Evolutionary conservation across 768 basidiomycete species (phyloP).

Genomic region (Tulasnella sp.): DNA sequence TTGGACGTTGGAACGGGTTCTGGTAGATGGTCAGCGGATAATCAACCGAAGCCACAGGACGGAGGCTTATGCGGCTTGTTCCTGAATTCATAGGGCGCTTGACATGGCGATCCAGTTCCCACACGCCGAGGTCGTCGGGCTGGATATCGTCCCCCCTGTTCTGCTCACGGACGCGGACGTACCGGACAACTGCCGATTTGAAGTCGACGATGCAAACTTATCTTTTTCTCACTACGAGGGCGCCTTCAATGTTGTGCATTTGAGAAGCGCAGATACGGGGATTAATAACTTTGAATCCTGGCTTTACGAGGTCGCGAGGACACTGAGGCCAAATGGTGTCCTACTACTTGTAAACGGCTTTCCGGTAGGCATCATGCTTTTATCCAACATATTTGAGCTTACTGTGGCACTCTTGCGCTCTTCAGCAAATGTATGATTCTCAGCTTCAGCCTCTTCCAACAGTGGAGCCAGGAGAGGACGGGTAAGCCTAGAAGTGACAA

Average conservation of each 20-base stretch:
- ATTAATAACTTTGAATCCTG: conserved; percentile 26
- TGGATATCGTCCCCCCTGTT: conserved; percentile 34
- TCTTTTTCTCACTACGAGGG: conserved; percentile 28
- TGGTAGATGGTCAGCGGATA: conserved; percentile 18
- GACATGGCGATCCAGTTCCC: conserved; percentile 36
- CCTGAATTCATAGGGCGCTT: conserved; percentile 31
- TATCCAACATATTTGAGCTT: background rate
- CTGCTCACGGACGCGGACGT: background rate
- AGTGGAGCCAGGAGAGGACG: conserved; percentile 4
- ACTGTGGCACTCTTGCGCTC: background rate
- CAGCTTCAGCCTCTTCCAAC: conserved; percentile 10
- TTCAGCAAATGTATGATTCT: conserved; percentile 18
- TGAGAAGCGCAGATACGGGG: conserved; percentile 27
- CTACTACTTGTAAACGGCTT: conserved; percentile 1
- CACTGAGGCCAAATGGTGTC: conserved; percentile 8
- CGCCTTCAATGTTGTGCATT: conserved; percentile 35
- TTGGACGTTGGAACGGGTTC: conserved; percentile 31
- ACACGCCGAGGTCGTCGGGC: conserved; percentile 34
- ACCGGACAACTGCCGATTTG: conserved; percentile 24
- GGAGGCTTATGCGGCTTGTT: background rate
- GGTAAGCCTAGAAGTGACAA: background rate
- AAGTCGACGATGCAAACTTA: conserved; percentile 31
- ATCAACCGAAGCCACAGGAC: background rate
- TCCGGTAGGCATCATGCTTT: background rate
- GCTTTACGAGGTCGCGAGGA: conserved; percentile 23